Evolutionary conservation across 2,329 filamentous ascomycete genomes (phyloP).

Genomic region (Fusarium sublunatum): DNA sequence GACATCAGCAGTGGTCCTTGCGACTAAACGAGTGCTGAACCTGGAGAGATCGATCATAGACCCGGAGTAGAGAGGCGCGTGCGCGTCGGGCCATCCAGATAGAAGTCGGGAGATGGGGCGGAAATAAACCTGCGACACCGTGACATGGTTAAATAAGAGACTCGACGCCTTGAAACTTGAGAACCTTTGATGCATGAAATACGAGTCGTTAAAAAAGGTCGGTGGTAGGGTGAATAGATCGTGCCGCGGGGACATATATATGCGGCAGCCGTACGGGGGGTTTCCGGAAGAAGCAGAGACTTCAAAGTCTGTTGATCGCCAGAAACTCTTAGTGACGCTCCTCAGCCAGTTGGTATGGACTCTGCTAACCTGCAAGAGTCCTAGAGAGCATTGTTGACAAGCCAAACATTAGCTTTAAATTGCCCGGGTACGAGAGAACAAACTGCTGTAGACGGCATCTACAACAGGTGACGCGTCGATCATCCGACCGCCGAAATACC

Average conservation of each 20-base stretch:
- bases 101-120: constrained; percentile 16
- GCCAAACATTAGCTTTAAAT: constrained; percentile 73
- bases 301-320: constrained; percentile 46
- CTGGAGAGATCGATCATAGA: constrained; percentile 37
- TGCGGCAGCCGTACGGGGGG: constrained; percentile 11
- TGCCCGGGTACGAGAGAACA: constrained; percentile 88
- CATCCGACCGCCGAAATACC: constrained; percentile 92
- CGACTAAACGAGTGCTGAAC: constrained; percentile 47
- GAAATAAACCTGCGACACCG: constrained; percentile 44
- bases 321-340: constrained; percentile 45
- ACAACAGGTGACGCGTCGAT: constrained; percentile 96
- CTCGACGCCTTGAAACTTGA: constrained; percentile 27
- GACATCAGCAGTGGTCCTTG: constrained; percentile 46
- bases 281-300: constrained; percentile 38
- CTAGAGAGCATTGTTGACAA: constrained; percentile 60
- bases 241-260: constrained; percentile 11
- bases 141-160: constrained; percentile 42
- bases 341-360: constrained; percentile 42
- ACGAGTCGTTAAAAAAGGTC: constrained; percentile 26
- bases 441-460: constrained; percentile 97
- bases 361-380: constrained; percentile 56
- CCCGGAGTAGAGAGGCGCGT: constrained; percentile 21
- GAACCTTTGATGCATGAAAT: constrained; percentile 36
- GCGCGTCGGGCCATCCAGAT: constrained; percentile 30
- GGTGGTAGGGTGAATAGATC: constrained; percentile 13